Evolutionary conservation across 1,284 basidiomycete genomes (phyloP), one percentile per base, ranked within the genome.

Genomic region (Boletellus deceptivus): DNA sequence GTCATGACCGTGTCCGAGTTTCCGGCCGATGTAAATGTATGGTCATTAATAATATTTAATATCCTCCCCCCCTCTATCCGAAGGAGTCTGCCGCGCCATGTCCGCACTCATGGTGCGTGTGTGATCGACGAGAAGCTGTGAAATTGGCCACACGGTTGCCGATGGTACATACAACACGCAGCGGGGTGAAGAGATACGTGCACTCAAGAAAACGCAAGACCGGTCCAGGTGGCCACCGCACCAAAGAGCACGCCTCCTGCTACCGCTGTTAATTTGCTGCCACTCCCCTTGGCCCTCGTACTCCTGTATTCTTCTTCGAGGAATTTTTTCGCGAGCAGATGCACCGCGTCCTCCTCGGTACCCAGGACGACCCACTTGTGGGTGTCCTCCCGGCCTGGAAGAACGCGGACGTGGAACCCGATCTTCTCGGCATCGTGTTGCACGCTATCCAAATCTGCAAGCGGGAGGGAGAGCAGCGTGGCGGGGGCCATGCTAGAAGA

Each of bases 341-440:
- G 43, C 49, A 72, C 59, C 59, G 71, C 57, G 69, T 74, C 41
- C 17, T 71, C 64, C 34, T 82, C 74, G n/a, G 67, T 70, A 25
- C 80, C 82, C 34, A 84, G 69, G 36, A 83, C 64, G 29, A 82
- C 63, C 41, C 75, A 76, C 38, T 74, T 65, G 14, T 57, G 69
- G 8, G 57, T 55, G n/a, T 69, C 64, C 16, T 70, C 68, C 18
- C 47, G 56, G 34, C 57, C 55, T 4, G 59, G 51, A 45, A 76
- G 69, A 18, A 71, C 59, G 34, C 72, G 70, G 13, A 73, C 65
- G 46, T 69, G 58, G 50, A 78, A 79, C 13, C 76, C 74, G 11
- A 76, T 58, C n/a, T 67, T 70, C 46, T 62, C 59, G 7, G 80
- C 79, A 11, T 72, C 68, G 6, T 60, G 56, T 27, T 67, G 64